Base-by-base conservation (phyloP, 768 basidiomycete genomes). In the Astraeus odoratus region DNA sequence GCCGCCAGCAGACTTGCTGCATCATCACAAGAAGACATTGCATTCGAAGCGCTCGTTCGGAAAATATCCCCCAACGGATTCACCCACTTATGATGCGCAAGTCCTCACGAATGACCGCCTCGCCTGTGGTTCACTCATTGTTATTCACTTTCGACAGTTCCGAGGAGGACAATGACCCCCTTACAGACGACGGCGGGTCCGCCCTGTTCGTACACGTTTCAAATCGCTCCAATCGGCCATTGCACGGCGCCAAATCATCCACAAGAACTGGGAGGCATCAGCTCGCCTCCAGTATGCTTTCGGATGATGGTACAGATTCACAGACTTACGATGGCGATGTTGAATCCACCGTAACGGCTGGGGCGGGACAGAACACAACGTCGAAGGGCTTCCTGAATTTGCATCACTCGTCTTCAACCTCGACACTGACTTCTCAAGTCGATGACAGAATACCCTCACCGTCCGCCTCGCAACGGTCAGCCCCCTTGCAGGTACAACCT, bases 281-380 rank as follows among this genome's bases (percentile, higher is more conserved):
- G 41, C 71, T 81, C 10, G 77, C 77, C 3, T 66, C 70, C 41
- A 70, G 69, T 56, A 49, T 80, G 48, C 62, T 83, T 47, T 81
- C 78, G 16, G 84, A 86, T 53, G 82, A 80, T 33, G 80, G 86
- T 43, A 75, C 84, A 8, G 89, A 91, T 59, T 88, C 85, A 0
- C 89, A 88, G 7, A 91, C 88, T 0, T 91, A 93, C 63, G 90
- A 93, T 57, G 90, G 90, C 45, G 90, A 93, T 64, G 73, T 93
- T 45, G 90, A 92, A 60, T 84, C 80, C 36, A 82, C 79, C 54
- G 80, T 81, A 1, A 83, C 81, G 7, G 78, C 74, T 19, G 72
- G 76, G 25, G 64, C 68, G 7, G 76, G 77, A 39, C 65, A 61
- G 47, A 59, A 64, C 42, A 47, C 66, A 56, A 49, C 65, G 7